Percentiles rank a stretch among this genome's conserved stretches.
These are phyloP conservation scores for Prunus salicina DNA, from an alignment of 306 rosid species.

Conservation along the genomic window DNA sequence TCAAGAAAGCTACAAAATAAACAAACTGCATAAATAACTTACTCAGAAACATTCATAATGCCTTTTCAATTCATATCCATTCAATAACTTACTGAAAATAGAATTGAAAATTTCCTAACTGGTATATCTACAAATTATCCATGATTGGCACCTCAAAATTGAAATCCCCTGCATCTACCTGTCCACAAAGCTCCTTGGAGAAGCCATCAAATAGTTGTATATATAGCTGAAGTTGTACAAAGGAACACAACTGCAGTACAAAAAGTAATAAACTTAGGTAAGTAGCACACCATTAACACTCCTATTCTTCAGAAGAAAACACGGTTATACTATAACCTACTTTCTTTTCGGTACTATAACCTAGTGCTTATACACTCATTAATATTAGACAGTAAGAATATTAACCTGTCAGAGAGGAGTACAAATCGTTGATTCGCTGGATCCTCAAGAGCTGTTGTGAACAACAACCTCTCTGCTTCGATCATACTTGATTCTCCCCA, in stretches of 20 bases:
- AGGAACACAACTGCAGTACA: slow-evolving; percentile 86
- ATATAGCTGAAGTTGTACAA: slow-evolving; percentile 82
- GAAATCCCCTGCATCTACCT: slow-evolving; percentile 69
- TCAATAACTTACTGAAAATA: background rate
- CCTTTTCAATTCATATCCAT: background rate
- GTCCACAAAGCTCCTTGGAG: slow-evolving; percentile 92
- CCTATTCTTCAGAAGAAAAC: slow-evolving; percentile 8
- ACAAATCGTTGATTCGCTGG: slow-evolving; percentile 93
- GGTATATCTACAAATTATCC: slow-evolving; percentile 31
- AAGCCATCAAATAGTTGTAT: slow-evolving; percentile 78
- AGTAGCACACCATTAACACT: background rate
- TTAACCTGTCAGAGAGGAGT: slow-evolving; percentile 90
- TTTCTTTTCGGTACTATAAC: background rate
- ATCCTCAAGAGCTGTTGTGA: slow-evolving; percentile 67
- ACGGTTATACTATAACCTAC: background rate
- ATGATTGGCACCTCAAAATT: slow-evolving; percentile 55
- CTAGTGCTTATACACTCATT: background rate
- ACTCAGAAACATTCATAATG: slow-evolving; percentile 10
- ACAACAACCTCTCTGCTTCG: slow-evolving; percentile 44
- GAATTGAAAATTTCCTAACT: background rate
- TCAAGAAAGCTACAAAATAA: slow-evolving; percentile 79
- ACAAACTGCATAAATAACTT: slow-evolving; percentile 19
- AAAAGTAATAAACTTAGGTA: slow-evolving; percentile 32
- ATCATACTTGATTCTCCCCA: slow-evolving; percentile 65
- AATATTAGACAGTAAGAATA: background rate